Evolutionary conservation across 306 rosid species (phyloP).

Genomic region (Biancaea sappan): DNA sequence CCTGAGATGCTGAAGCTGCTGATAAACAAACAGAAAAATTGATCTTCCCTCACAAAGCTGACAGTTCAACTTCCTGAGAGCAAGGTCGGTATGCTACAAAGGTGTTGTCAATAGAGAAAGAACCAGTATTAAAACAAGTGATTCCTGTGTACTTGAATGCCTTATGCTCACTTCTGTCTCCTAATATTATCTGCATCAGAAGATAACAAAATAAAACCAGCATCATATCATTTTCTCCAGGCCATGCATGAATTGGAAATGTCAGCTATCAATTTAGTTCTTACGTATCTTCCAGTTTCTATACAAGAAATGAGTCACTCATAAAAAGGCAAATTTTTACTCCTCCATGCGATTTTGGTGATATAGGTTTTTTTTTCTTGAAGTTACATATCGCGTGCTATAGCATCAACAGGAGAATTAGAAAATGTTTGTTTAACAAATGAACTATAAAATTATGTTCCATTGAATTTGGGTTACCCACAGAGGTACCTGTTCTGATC

Average conservation of each 20-base stretch:
- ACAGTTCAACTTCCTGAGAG: slow-evolving; percentile 88
- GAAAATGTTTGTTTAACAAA: neutral
- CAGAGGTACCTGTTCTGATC: neutral
- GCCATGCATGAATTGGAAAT: neutral
- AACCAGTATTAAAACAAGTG: slow-evolving; percentile 89
- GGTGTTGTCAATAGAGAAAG: slow-evolving; percentile 77
- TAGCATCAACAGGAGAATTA: neutral
- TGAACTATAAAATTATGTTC: neutral
- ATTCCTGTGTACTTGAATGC: slow-evolving; percentile 93
- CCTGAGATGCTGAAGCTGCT: slow-evolving; percentile 22
- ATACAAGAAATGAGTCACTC: neutral
- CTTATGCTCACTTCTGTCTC: slow-evolving; percentile 85
- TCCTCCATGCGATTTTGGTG: neutral
- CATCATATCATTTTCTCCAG: slow-evolving; percentile 26
- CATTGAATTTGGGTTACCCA: neutral
- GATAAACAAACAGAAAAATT: slow-evolving; percentile 3
- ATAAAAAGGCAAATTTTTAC: slow-evolving; percentile 14
- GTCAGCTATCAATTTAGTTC: slow-evolving; percentile 12
- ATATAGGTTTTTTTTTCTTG: too few relatives aligned
- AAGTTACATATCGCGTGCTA: neutral
- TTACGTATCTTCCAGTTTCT: neutral
- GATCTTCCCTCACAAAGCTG: slow-evolving; percentile 55
- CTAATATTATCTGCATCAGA: slow-evolving; percentile 71
- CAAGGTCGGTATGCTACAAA: slow-evolving; percentile 86
- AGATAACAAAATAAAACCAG: slow-evolving; percentile 31